phyloP scores from a whole-genome alignment of 306 rosid genomes.

The Oemleria cerasiformis region DNA sequence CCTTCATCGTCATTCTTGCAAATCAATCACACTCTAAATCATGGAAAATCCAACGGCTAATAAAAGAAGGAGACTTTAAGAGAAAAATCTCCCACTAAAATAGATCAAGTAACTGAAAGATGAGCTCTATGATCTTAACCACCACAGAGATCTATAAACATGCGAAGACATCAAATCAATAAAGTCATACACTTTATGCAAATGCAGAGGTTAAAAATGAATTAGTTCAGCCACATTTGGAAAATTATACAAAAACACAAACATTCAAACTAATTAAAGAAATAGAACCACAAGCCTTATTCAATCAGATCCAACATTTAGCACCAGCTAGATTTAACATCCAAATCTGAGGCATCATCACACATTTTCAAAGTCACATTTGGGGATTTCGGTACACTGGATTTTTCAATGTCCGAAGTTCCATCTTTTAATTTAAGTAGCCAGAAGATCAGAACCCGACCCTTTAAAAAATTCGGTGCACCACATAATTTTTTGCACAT shows the following conservation, averaged over 20 bases:
- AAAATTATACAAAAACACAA: neutral
- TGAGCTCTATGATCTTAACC: neutral
- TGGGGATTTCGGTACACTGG: no score
- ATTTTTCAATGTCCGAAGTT: no score
- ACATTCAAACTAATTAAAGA: neutral
- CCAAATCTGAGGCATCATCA: constrained; percentile 10
- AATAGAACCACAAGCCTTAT: neutral
- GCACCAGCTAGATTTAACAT: neutral
- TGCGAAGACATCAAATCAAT: neutral
- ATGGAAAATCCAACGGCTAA: neutral
- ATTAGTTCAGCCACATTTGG: neutral
- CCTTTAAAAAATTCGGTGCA: no score
- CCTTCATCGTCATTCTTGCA: neutral
- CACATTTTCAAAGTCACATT: constrained; percentile 6
- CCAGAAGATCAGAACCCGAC: no score
- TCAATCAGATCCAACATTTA: constrained; percentile 25
- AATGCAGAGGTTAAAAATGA: neutral
- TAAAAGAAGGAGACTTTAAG: neutral
- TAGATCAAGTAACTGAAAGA: neutral
- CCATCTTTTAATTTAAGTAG: no score
- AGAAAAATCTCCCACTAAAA: neutral
- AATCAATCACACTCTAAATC: neutral
- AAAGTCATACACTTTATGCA: neutral
- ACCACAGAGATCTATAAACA: neutral
- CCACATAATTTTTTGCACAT: no score